Conservation (phyloP, 2,329 filamentous ascomycete genomes). For the Nigrospora oryzae region DNA sequence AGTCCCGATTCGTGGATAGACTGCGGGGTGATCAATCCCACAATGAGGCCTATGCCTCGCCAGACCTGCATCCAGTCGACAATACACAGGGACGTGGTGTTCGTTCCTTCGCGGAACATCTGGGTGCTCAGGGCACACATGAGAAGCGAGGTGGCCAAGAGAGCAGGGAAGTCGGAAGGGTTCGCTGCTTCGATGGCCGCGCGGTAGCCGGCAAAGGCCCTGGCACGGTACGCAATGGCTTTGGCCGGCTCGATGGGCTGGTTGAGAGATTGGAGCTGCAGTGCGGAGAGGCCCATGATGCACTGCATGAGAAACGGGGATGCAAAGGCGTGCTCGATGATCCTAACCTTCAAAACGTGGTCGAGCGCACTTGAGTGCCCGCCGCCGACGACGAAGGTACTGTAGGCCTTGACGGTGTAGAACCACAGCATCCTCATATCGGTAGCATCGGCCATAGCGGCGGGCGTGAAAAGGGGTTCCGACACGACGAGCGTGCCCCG, state of each 20-base stretch:
- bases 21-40: conserved; percentile 26
- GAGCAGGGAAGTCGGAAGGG: conserved; percentile 36
- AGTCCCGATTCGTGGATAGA: conserved; percentile 32
- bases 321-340: conserved; percentile 41
- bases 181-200: conserved; percentile 38
- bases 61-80: conserved; percentile 49
- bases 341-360: conserved; percentile 33
- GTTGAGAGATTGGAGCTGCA: conserved; percentile 36
- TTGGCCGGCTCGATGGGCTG: conserved; percentile 29
- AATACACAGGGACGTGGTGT: conserved; percentile 36
- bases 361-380: conserved; percentile 25
- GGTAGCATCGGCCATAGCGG: conserved; percentile 20
- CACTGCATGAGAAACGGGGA: conserved; percentile 47
- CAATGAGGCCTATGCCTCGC: conserved; percentile 42
- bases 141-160: conserved; percentile 42
- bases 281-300: conserved; percentile 40
- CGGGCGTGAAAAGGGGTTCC: conserved; percentile 27
- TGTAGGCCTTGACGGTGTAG: conserved; percentile 37
- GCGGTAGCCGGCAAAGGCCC: conserved; percentile 41
- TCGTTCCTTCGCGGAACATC: conserved; percentile 35
- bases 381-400: conserved; percentile 34
- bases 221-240: conserved; percentile 35
- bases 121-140: conserved; percentile 42
- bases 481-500: conserved; percentile 10
- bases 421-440: conserved; percentile 51